Percentiles rank a stretch among this genome's conserved stretches.
Evolutionary conservation across 768 basidiomycete genomes (phyloP).

Genomic region (Lyophyllum decastes): DNA sequence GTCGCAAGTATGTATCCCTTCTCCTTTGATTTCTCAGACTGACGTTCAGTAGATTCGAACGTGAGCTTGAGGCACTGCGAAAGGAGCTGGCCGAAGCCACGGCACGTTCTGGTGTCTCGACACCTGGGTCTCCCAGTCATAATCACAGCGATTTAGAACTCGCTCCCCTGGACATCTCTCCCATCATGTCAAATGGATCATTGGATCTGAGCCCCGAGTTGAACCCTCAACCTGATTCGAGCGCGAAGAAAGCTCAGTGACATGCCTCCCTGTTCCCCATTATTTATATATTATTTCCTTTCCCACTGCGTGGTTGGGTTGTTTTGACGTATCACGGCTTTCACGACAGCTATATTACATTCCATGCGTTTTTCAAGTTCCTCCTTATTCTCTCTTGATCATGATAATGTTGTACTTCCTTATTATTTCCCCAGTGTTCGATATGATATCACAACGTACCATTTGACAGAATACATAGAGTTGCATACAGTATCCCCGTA

Average conservation of each 20-base stretch:
- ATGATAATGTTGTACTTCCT: conserved; percentile 13
- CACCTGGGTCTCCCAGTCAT: conserved; percentile 35
- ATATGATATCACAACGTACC: neutral
- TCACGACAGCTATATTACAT: conserved; percentile 6
- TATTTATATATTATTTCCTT: neutral
- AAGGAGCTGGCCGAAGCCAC: conserved; percentile 83
- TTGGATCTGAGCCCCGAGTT: conserved; percentile 15
- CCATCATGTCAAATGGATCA: conserved; percentile 3
- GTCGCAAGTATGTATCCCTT: conserved; percentile 75
- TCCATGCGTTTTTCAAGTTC: neutral
- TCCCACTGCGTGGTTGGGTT: neutral
- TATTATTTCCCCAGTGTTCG: neutral
- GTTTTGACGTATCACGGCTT: neutral
- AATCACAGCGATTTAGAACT: conserved; percentile 17
- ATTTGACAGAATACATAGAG: neutral
- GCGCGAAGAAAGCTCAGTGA: conserved; percentile 14
- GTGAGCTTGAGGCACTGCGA: conserved; percentile 86
- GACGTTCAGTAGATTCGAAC: conserved; percentile 70
- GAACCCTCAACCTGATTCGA: conserved; percentile 4
- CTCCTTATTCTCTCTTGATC: neutral
- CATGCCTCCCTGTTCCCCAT: neutral
- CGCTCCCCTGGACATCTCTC: conserved; percentile 14
- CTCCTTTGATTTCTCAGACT: conserved; percentile 2
- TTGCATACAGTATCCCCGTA: neutral
- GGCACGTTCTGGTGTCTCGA: conserved; percentile 54